These are phyloP conservation scores for Wallacemonas sp. DNA, from an alignment of 208 protist genomes.

Conservation along the genomic window DNA sequence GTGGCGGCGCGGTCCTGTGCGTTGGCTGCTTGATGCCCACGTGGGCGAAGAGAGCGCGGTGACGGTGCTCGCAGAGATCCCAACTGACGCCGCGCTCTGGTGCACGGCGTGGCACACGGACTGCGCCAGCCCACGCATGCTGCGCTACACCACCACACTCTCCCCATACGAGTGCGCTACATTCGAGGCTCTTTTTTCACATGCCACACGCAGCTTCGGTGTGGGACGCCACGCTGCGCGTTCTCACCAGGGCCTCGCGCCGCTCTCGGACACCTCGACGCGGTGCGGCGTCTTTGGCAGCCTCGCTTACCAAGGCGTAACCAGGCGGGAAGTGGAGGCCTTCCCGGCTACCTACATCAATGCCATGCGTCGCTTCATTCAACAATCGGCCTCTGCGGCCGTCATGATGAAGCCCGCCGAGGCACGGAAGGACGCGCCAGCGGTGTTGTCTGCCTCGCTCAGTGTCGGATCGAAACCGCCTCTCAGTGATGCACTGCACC, in stretches of 20 bases:
- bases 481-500: too few relatives aligned
- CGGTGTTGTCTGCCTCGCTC: too few relatives aligned
- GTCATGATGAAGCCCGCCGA: too few relatives aligned
- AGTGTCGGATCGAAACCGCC: too few relatives aligned
- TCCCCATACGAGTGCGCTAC: constrained; percentile 7
- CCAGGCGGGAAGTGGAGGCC: constrained; percentile 2
- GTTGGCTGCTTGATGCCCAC: neutral
- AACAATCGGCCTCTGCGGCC: neutral
- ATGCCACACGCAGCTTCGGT: neutral
- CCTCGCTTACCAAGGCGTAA: neutral
- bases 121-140: too few relatives aligned
- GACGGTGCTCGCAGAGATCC: neutral
- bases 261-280: too few relatives aligned
- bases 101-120: neutral
- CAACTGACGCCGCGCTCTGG: constrained; percentile 3
- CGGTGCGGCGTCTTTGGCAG: neutral
- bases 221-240: neutral
- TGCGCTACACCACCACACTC: too few relatives aligned
- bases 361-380: neutral
- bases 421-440: too few relatives aligned
- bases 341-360: constrained; percentile 10
- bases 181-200: constrained; percentile 6
- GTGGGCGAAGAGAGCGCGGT: neutral
- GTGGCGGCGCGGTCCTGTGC: constrained; percentile 5
- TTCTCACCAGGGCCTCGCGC: too few relatives aligned